A percentile compares a stretch with the other conserved stretches of the same genome.
Conservation (phyloP, 2,329 filamentous ascomycete genomes). For the Neofusicoccum kwambonambiense region DNA sequence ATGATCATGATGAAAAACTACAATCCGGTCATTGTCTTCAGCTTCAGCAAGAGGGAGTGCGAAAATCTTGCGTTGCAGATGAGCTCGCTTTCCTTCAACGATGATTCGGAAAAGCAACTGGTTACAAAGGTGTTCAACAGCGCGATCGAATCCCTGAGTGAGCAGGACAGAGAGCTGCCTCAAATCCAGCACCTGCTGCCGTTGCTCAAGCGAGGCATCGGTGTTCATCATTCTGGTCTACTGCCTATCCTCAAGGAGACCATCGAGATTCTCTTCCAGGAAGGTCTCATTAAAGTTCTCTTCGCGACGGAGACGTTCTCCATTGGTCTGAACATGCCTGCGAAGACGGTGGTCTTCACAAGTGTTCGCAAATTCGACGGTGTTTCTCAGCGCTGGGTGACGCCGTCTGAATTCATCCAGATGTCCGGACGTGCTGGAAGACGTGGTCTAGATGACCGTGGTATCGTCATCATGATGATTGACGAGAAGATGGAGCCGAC, state of each 20-base stretch:
- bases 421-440: slow-evolving; percentile 98
- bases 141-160: slow-evolving; percentile 87
- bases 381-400: slow-evolving; percentile 74
- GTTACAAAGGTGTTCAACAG: slow-evolving; percentile 91
- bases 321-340: slow-evolving; percentile 98
- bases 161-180: slow-evolving; percentile 82
- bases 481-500: slow-evolving; percentile 93
- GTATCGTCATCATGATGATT: slow-evolving; percentile 99
- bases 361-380: slow-evolving; percentile 96
- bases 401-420: slow-evolving; percentile 94
- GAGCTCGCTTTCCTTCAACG: slow-evolving; percentile 87
- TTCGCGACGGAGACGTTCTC: slow-evolving; percentile 99
- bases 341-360: slow-evolving; percentile 98
- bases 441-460: slow-evolving; percentile 93
- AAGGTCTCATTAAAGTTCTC: slow-evolving; percentile 94
- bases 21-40: slow-evolving; percentile 98
- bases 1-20: slow-evolving; percentile 99
- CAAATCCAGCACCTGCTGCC: slow-evolving; percentile 91
- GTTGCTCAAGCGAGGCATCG: slow-evolving; percentile 84
- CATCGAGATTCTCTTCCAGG: slow-evolving; percentile 98
- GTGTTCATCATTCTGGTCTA: slow-evolving; percentile 94
- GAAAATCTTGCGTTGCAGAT: slow-evolving; percentile 87
- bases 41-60: slow-evolving; percentile 97
- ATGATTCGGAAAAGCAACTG: slow-evolving; percentile 92
- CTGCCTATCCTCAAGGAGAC: slow-evolving; percentile 97